These are phyloP conservation scores for Malassezia globosa DNA, from an alignment of 1,284 basidiomycete species.

Conservation along the genomic window DNA sequence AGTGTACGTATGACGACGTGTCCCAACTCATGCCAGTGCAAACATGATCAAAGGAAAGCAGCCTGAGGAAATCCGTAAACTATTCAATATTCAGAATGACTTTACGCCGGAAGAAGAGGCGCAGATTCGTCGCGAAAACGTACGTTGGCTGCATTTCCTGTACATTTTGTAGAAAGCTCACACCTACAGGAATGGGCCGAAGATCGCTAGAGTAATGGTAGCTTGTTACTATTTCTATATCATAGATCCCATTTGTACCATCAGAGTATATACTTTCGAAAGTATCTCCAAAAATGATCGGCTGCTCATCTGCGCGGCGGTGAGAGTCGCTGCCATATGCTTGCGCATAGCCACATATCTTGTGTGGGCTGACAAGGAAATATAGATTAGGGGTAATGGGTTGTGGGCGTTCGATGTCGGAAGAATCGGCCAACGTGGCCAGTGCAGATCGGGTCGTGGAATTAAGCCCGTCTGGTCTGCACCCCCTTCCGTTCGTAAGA, in stretches of 20 bases:
- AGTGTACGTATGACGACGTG: constrained; percentile 51
- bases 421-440: too few relatives aligned
- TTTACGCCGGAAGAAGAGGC: constrained; percentile 99
- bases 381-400: too few relatives aligned
- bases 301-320: background rate
- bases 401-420: too few relatives aligned
- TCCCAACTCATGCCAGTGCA: constrained; percentile 51
- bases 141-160: too few relatives aligned
- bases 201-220: constrained; percentile 35
- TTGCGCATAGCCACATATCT: too few relatives aligned
- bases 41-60: constrained; percentile 99
- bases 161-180: too few relatives aligned
- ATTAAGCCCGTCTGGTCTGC: background rate
- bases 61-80: constrained; percentile 85
- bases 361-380: too few relatives aligned
- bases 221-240: too few relatives aligned
- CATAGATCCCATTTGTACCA: background rate
- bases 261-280: too few relatives aligned
- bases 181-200: constrained; percentile 40
- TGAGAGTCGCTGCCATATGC: background rate
- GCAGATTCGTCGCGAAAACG: constrained; percentile 99
- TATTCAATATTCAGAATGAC: constrained; percentile 69
- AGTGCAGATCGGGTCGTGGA: background rate
- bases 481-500: background rate
- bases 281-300: background rate